Evolutionary conservation across 2,329 filamentous ascomycete species (phyloP), one percentile per base, ranked within the genome.

Genomic region (Colletotrichum eleusines): DNA sequence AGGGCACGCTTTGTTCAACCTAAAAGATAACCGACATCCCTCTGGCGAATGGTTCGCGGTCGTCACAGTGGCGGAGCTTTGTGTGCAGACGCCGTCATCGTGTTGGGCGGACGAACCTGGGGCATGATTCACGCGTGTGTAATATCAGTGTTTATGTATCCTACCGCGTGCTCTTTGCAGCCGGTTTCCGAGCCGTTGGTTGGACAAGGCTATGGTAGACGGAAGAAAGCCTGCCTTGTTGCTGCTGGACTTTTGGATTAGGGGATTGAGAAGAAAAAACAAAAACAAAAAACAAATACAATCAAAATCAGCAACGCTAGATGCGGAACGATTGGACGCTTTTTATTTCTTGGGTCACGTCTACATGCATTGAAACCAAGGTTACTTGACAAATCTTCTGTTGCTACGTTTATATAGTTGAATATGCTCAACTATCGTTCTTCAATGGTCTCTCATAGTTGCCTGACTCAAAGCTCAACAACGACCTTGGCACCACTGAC

Each of bases 401-500:
- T 3, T 23, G 9, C 2, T 16, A 50, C 20, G 14, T 28, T 16
- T 18, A 3, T 18, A 6, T 28, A n/a, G n/a, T n/a, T n/a, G 8
- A 23, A 5, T 16, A 12, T 12, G 9, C 7, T 33, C 20, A 2
- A 11, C 35, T 33, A 23, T 7, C 28, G 9, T 5, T 2, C 20
- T 4, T 1, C 5, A 16, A 3, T 2, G 18, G 12, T 16, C 8
- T 7, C 5, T 20, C 1, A 12, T 16, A 11, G 18, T 1, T 6
- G 5, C 20, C 26, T 14, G 16, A 12, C 23, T 53, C 50, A 69
- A 9, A 44, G 66, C 16, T 69, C 44, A 7, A 69, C 53, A 28
- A 53, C 66, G 8, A 69, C 66, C 44, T 69, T 69, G 20, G n/a
- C 14, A 16, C 66, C 61, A 11, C 66, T 69, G 16, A 69, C 61